phyloP scores from a whole-genome alignment of 2,329 filamentous ascomycete species.

The Esteya vermicola region DNA sequence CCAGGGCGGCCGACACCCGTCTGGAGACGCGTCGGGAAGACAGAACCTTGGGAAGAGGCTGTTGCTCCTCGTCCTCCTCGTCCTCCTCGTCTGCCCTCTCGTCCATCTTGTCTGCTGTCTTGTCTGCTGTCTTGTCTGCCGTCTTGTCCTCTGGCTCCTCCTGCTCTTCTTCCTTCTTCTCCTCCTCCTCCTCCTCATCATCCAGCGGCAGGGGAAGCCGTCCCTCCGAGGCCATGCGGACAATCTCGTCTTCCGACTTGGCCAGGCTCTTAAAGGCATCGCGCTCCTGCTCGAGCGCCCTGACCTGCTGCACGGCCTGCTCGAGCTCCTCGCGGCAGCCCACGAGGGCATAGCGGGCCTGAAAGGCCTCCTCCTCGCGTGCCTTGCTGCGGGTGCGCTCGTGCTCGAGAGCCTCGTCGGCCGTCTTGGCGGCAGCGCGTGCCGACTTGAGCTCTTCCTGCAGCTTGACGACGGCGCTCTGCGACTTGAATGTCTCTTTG shows the following conservation, averaged over 20 bases:
- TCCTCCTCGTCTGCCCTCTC: not conserved
- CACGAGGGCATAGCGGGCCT: slow-evolving; percentile 50
- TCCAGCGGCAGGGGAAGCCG: slow-evolving; percentile 47
- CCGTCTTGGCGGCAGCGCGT: slow-evolving; percentile 36
- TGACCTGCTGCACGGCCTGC: slow-evolving; percentile 46
- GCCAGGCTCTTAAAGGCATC: slow-evolving; percentile 59
- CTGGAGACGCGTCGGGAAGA: too few species aligned
- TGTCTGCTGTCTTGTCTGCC: not conserved
- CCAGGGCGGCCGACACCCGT: slow-evolving; percentile 29
- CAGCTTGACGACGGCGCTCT: slow-evolving; percentile 53
- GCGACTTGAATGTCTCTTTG: slow-evolving; percentile 64
- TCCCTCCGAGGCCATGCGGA: slow-evolving; percentile 58
- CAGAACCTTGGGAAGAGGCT: too few species aligned
- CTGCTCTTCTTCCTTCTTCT: slow-evolving; percentile 33
- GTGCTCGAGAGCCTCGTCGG: slow-evolving; percentile 44
- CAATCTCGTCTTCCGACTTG: slow-evolving; percentile 55
- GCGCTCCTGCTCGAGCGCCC: slow-evolving; percentile 57
- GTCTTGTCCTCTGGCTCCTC: slow-evolving; percentile 19
- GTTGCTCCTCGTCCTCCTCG: not conserved
- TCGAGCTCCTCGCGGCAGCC: slow-evolving; percentile 53
- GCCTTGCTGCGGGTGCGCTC: slow-evolving; percentile 48
- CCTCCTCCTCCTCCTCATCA: slow-evolving; percentile 25
- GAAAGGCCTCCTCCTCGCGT: slow-evolving; percentile 56
- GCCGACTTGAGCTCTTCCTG: slow-evolving; percentile 58
- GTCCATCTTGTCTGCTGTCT: not conserved